These are phyloP conservation scores for Cladosporium sp. DNA, from an alignment of 2,329 filamentous ascomycete species.

Conservation along the genomic window DNA sequence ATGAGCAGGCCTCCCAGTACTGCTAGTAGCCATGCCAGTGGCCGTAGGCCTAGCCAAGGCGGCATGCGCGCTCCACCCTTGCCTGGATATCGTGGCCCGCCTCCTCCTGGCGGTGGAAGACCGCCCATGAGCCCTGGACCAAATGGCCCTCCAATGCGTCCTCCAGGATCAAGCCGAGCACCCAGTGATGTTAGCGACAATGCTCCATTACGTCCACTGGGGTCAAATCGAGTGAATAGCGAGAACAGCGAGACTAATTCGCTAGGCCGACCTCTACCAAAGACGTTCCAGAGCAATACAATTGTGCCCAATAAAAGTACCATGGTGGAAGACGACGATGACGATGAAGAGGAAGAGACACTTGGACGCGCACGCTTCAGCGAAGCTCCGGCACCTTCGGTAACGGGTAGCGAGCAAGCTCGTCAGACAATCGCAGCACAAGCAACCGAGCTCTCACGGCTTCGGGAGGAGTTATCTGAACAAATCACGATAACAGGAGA, in stretches of 20 bases:
- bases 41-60: conserved; percentile 25
- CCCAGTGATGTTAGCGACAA: conserved; percentile 1
- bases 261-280: conserved; percentile 70
- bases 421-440: conserved; percentile 72
- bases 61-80: conserved; percentile 35
- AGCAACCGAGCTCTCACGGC: conserved; percentile 63
- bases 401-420: conserved; percentile 45
- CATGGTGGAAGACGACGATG: conserved; percentile 91
- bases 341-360: conserved; percentile 41
- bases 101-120: conserved; percentile 14
- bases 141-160: conserved; percentile 23
- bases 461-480: not conserved
- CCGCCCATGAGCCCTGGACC: conserved; percentile 36
- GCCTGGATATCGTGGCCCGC: conserved; percentile 25
- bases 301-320: conserved; percentile 97
- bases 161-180: conserved; percentile 36
- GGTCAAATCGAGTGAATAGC: conserved; percentile 9
- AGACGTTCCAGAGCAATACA: conserved; percentile 90
- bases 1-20: conserved; percentile 67
- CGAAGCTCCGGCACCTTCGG: conserved; percentile 6
- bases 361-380: conserved; percentile 8
- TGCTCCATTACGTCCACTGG: conserved; percentile 2
- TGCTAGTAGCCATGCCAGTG: conserved; percentile 42
- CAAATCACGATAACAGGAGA: conserved; percentile 17
- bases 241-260: conserved; percentile 38